Conservation (phyloP, 495 filamentous ascomycete genomes). For the Penicillium pulvis region DNA sequence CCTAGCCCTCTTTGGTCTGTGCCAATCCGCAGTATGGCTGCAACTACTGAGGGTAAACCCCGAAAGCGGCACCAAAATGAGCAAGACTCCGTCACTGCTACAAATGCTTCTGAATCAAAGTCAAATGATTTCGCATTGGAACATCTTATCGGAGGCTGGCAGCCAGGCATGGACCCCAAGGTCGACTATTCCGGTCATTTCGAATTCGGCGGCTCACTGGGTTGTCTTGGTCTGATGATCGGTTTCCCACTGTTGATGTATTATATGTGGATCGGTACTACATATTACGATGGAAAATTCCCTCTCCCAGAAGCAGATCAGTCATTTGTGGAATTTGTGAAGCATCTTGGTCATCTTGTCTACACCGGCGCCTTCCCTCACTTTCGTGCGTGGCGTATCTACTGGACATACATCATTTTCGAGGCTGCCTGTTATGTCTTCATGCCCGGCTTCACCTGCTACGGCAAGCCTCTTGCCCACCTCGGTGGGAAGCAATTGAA, state of each 20-base stretch:
- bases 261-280: conserved; percentile 96
- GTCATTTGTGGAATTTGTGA: conserved; percentile 61
- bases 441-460: conserved; percentile 75
- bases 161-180: conserved; percentile 28
- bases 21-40: conserved; percentile 8
- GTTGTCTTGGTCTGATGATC: conserved; percentile 75
- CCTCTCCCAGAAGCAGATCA: conserved; percentile 65
- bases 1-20: neutral
- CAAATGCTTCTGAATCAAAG: neutral
- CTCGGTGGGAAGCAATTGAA: conserved; percentile 72
- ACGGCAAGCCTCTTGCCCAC: conserved; percentile 80
- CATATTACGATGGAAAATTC: conserved; percentile 79
- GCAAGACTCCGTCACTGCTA: neutral
- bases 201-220: conserved; percentile 84
- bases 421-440: conserved; percentile 74
- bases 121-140: conserved; percentile 14
- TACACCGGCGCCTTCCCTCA: conserved; percentile 78
- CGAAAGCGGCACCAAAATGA: conserved; percentile 9
- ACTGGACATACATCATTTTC: conserved; percentile 81
- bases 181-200: conserved; percentile 47
- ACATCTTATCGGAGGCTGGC: conserved; percentile 26
- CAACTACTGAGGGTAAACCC: conserved; percentile 7
- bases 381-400: conserved; percentile 75
- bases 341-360: conserved; percentile 63
- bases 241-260: conserved; percentile 91